Percentiles rank a stretch among this genome's conserved stretches.
These are phyloP conservation scores for Lipomyces kockii DNA, from an alignment of 805 yeast genomes.

Conservation along the genomic window DNA sequence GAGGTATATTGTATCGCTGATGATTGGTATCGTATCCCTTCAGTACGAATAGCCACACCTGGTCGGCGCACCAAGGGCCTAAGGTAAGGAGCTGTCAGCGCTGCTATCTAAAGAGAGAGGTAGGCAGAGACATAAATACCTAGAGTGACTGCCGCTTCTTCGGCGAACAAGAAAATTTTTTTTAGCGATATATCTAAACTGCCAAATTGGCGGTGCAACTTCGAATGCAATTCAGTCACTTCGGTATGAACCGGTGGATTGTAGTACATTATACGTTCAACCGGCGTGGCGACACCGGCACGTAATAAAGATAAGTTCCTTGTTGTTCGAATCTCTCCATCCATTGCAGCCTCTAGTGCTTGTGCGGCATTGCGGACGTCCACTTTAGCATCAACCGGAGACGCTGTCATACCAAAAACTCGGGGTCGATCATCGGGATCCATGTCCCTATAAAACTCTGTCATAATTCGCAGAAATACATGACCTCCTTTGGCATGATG, in stretches of 20 bases:
- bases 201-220: slow-evolving; percentile 1
- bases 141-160: slow-evolving; percentile 4
- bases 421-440: slow-evolving; percentile 8
- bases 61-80: slow-evolving; percentile 22
- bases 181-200: background rate
- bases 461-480: slow-evolving; percentile 20
- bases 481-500: slow-evolving; percentile 24
- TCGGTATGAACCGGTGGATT: background rate
- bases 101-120: background rate
- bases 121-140: background rate
- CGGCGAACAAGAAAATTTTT: background rate
- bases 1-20: background rate
- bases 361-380: background rate
- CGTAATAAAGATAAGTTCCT: background rate
- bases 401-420: slow-evolving; percentile 27
- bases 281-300: background rate
- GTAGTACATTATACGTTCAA: background rate
- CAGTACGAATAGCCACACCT: slow-evolving; percentile 8
- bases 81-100: background rate
- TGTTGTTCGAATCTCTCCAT: slow-evolving; percentile 7
- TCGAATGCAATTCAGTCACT: slow-evolving; percentile 1
- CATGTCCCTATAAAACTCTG: slow-evolving; percentile 5
- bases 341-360: slow-evolving; percentile 1
- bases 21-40: background rate
- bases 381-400: slow-evolving; percentile 17